Conservation (phyloP, 805 yeast genomes). For the Candida cerambycidarum region DNA sequence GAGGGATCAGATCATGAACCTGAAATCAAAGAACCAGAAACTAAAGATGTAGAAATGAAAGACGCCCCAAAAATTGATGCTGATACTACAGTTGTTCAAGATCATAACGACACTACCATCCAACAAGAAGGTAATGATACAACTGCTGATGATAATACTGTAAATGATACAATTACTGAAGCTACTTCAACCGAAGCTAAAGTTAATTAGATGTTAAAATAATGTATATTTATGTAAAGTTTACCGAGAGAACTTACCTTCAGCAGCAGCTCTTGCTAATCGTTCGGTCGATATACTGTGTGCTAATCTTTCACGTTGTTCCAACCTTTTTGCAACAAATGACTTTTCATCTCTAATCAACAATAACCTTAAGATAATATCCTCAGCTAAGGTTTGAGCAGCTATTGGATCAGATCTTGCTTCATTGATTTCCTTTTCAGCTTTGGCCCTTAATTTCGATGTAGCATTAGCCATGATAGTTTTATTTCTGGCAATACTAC, state of each 20-base stretch:
- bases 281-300: slow-evolving; percentile 56
- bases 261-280: slow-evolving; percentile 47
- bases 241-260: slow-evolving; percentile 27
- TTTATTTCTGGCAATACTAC: slow-evolving; percentile 57
- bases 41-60: slow-evolving; percentile 18
- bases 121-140: slow-evolving; percentile 51
- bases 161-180: slow-evolving; percentile 18
- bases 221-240: slow-evolving; percentile 10
- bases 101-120: slow-evolving; percentile 46
- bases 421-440: slow-evolving; percentile 43
- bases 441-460: slow-evolving; percentile 49
- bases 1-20: slow-evolving; percentile 11
- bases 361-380: slow-evolving; percentile 69
- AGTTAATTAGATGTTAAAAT: slow-evolving; percentile 5
- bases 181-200: slow-evolving; percentile 4
- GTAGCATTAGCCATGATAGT: slow-evolving; percentile 76
- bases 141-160: slow-evolving; percentile 40
- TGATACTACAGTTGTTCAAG: slow-evolving; percentile 49
- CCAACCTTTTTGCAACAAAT: slow-evolving; percentile 58
- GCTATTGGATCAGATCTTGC: slow-evolving; percentile 43
- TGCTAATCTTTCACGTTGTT: slow-evolving; percentile 59
- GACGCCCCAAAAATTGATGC: slow-evolving; percentile 31
- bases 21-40: slow-evolving; percentile 11
- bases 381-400: slow-evolving; percentile 53
- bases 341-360: slow-evolving; percentile 62